phyloP scores from a whole-genome alignment of 2,329 filamentous ascomycete species.

The Talaromyces funiculosus region DNA sequence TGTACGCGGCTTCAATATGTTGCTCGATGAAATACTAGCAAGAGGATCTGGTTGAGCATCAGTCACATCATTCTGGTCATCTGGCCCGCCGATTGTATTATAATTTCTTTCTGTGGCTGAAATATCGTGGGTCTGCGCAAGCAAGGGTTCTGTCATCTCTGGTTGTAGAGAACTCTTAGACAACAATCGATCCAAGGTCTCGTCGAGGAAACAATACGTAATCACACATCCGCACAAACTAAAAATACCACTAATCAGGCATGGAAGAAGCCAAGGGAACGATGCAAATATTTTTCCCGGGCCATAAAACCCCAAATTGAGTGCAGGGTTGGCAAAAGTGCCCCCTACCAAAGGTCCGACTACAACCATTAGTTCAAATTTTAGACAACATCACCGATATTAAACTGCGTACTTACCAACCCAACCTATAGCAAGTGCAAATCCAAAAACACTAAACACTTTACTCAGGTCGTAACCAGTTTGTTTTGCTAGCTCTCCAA shows the following conservation, averaged over 20 bases:
- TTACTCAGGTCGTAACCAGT: not conserved
- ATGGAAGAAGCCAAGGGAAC: not conserved
- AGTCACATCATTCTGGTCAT: not conserved
- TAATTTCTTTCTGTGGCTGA: not conserved
- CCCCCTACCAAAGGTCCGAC: not conserved
- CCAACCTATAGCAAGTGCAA: not conserved
- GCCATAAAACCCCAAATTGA: not conserved
- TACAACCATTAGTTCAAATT: not conserved
- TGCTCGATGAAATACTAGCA: not conserved
- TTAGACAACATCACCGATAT: not conserved
- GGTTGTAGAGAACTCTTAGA: not conserved
- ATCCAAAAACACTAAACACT: constrained; percentile 5
- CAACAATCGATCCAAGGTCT: not conserved
- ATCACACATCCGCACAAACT: not conserved
- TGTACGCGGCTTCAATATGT: not conserved
- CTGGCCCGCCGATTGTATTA: not conserved
- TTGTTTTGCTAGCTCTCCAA: constrained; percentile 1
- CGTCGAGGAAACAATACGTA: not conserved
- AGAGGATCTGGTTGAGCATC: not conserved
- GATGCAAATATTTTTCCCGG: not conserved
- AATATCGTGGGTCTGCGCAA: not conserved
- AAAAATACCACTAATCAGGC: not conserved
- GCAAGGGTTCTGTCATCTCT: not conserved
- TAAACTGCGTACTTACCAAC: not conserved
- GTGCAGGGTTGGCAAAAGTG: not conserved